Conservation (phyloP, 2,329 filamentous ascomycete genomes). For the Xylaria hypoxylon region DNA sequence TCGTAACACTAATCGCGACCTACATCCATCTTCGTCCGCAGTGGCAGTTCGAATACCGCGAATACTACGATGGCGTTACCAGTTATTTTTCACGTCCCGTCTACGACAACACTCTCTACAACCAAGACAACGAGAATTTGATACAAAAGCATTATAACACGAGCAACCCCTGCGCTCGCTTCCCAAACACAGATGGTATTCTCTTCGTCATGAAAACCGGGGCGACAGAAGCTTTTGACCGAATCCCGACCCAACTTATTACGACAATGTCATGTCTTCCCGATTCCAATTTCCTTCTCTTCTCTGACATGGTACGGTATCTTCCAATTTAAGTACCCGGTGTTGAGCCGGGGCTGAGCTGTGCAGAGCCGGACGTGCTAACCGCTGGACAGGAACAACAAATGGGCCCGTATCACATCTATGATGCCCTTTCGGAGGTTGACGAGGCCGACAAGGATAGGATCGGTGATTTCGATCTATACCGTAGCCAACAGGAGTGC, state of each 20-base stretch:
- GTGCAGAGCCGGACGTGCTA: slow-evolving; percentile 16
- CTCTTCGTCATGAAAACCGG: slow-evolving; percentile 70
- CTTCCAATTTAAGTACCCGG: slow-evolving; percentile 12
- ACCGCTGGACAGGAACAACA: slow-evolving; percentile 57
- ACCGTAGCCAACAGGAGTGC: slow-evolving; percentile 59
- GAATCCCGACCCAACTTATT: slow-evolving; percentile 66
- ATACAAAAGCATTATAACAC: slow-evolving; percentile 54
- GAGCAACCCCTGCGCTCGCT: slow-evolving; percentile 54
- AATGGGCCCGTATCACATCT: slow-evolving; percentile 58
- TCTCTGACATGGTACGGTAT: slow-evolving; percentile 62
- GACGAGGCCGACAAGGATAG: slow-evolving; percentile 54
- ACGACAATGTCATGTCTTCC: slow-evolving; percentile 66
- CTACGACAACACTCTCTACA: slow-evolving; percentile 57
- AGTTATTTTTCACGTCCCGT: slow-evolving; percentile 47
- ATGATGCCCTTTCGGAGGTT: slow-evolving; percentile 54
- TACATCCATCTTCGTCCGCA: slow-evolving; percentile 46
- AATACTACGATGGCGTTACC: slow-evolving; percentile 48
- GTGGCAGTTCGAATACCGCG: slow-evolving; percentile 49
- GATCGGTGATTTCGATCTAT: slow-evolving; percentile 59
- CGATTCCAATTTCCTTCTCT: slow-evolving; percentile 67
- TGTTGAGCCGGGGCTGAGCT: too few relatives aligned
- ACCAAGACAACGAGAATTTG: slow-evolving; percentile 51
- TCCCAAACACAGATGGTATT: slow-evolving; percentile 58
- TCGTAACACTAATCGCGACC: slow-evolving; percentile 42
- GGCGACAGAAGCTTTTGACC: slow-evolving; percentile 65